These are phyloP conservation scores for Trifolium pratense DNA, from an alignment of 306 rosid genomes.

Conservation along the genomic window DNA sequence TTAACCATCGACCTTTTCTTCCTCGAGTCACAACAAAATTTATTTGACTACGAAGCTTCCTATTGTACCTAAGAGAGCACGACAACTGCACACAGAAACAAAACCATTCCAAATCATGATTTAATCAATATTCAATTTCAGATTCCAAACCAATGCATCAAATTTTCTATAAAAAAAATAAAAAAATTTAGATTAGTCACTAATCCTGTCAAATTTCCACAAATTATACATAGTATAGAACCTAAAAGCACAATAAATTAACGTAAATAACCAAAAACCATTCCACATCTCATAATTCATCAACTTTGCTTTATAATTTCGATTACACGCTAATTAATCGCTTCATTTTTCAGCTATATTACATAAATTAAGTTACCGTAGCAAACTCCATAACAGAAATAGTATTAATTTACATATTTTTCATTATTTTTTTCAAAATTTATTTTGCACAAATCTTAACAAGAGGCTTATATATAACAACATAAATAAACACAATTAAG, in stretches of 20 bases:
- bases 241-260: constrained; percentile 53
- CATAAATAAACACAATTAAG: background rate
- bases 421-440: background rate
- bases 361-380: background rate
- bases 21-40: constrained; percentile 33
- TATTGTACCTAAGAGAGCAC: constrained; percentile 48
- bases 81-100: constrained; percentile 57
- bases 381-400: background rate
- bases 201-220: background rate
- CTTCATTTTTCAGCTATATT: background rate
- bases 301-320: background rate
- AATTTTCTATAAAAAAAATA: background rate
- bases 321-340: background rate
- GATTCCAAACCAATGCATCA: constrained; percentile 1
- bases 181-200: background rate
- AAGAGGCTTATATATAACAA: background rate
- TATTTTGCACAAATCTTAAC: background rate
- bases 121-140: constrained; percentile 7
- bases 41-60: constrained; percentile 44
- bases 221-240: constrained; percentile 26
- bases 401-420: background rate
- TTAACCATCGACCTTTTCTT: constrained; percentile 39
- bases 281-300: constrained; percentile 14
- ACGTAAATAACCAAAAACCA: constrained; percentile 28
- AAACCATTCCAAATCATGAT: constrained; percentile 23